Evolutionary conservation across 805 yeast genomes (phyloP).

Genomic region (Deakozyma indianensis): DNA sequence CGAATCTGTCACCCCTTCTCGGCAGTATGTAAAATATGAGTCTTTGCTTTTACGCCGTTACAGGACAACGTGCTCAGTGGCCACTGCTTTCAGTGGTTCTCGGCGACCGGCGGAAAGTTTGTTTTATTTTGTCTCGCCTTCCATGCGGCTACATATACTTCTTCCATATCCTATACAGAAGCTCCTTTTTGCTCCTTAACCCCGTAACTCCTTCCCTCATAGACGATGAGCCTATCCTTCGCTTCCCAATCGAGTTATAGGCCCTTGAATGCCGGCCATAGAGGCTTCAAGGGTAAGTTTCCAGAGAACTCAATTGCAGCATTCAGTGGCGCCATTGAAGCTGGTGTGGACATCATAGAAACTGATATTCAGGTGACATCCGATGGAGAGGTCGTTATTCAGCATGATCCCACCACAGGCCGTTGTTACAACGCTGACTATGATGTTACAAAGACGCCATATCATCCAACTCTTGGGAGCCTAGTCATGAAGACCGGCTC

Average conservation of each 20-base stretch:
- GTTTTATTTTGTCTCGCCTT: too few species aligned
- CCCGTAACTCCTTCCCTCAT: too few species aligned
- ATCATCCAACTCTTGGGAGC: constrained; percentile 23
- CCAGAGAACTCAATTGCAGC: constrained; percentile 35
- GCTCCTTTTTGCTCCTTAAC: too few species aligned
- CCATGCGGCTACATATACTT: too few species aligned
- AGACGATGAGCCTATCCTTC: not conserved
- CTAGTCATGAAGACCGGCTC: constrained; percentile 22
- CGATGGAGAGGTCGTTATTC: constrained; percentile 40
- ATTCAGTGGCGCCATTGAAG: constrained; percentile 32
- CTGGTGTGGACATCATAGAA: constrained; percentile 33
- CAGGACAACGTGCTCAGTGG: too few species aligned
- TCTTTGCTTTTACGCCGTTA: not conserved
- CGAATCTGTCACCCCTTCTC: not conserved
- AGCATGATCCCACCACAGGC: constrained; percentile 38
- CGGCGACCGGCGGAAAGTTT: too few species aligned
- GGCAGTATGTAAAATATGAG: not conserved
- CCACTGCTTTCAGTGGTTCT: too few species aligned
- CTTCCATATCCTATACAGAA: too few species aligned
- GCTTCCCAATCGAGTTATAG: not conserved
- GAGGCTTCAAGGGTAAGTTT: constrained; percentile 24
- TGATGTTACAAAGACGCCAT: constrained; percentile 25
- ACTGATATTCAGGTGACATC: constrained; percentile 40
- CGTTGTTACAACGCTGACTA: constrained; percentile 31
- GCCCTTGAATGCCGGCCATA: constrained; percentile 20